phyloP scores from a whole-genome alignment of 352 stramenopile genomes.

The Detonula confervacea region DNA sequence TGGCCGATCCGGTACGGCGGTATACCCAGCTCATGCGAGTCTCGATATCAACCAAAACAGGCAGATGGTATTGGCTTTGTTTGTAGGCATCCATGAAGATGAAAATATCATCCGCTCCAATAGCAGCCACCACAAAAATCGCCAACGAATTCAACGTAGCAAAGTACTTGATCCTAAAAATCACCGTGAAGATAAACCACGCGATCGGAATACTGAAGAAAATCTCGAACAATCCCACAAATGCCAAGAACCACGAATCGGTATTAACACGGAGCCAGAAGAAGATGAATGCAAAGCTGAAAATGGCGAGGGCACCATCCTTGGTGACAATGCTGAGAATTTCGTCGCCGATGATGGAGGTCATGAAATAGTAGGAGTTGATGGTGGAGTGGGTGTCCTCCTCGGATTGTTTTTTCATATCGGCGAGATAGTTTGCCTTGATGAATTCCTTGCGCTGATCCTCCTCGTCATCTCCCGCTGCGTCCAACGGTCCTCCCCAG shows the following conservation, averaged over 20 bases:
- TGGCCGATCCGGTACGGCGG: slow-evolving; percentile 51
- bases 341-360: slow-evolving; percentile 58
- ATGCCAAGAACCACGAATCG: slow-evolving; percentile 64
- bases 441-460: slow-evolving; percentile 34
- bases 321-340: slow-evolving; percentile 57
- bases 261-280: slow-evolving; percentile 67
- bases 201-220: slow-evolving; percentile 70
- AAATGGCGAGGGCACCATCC: slow-evolving; percentile 56
- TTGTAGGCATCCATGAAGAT: slow-evolving; percentile 79
- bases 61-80: slow-evolving; percentile 51
- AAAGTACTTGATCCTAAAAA: slow-evolving; percentile 82
- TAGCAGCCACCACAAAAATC: slow-evolving; percentile 80
- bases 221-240: slow-evolving; percentile 73
- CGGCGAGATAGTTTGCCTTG: slow-evolving; percentile 44
- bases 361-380: slow-evolving; percentile 75
- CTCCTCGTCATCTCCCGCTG: slow-evolving; percentile 29
- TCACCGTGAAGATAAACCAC: slow-evolving; percentile 76
- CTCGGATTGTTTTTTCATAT: slow-evolving; percentile 50
- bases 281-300: slow-evolving; percentile 71
- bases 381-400: slow-evolving; percentile 23
- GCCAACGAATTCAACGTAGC: slow-evolving; percentile 64
- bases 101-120: slow-evolving; percentile 80
- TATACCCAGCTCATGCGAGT: slow-evolving; percentile 70
- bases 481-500: slow-evolving; percentile 55
- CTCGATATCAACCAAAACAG: slow-evolving; percentile 49